A percentile compares a stretch with the other conserved stretches of the same genome.
These are phyloP conservation scores for Rozella allomycis DNA, from an alignment of 371 early-diverging fungal genomes.

Conservation along the genomic window DNA sequence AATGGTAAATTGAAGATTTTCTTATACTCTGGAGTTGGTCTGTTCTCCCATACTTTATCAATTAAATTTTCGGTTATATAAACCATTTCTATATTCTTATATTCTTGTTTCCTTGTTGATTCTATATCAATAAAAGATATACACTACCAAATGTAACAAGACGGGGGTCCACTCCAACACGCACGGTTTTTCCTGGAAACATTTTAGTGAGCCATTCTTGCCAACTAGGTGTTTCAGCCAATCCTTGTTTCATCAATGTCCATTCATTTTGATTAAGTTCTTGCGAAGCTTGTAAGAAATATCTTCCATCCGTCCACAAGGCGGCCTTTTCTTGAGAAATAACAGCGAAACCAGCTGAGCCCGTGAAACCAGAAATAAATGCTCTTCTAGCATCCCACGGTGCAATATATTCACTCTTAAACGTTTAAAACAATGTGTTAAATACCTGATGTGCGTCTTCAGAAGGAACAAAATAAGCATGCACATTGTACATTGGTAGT, in stretches of 20 bases:
- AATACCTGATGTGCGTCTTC: constrained; percentile 85
- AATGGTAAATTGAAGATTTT: constrained; percentile 13
- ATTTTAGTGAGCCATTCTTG: constrained; percentile 57
- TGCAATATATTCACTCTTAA: constrained; percentile 87
- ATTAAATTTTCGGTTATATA: constrained; percentile 33
- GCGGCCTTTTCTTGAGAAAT: constrained; percentile 43
- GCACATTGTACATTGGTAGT: constrained; percentile 33
- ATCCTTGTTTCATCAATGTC: constrained; percentile 77
- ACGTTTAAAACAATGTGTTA: constrained; percentile 1
- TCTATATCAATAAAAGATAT: constrained; percentile 5
- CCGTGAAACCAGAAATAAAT: constrained; percentile 91
- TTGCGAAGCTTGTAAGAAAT: constrained; percentile 88
- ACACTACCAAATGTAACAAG: constrained; percentile 44
- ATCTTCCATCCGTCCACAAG: constrained; percentile 93
- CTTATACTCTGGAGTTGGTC: constrained; percentile 41
- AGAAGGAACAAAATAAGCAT: constrained; percentile 75
- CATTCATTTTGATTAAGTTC: constrained; percentile 68
- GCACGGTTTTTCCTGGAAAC: constrained; percentile 29
- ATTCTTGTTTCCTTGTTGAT: too few species aligned
- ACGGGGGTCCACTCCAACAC: constrained; percentile 67
- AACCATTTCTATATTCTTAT: constrained; percentile 10
- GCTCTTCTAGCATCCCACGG: constrained; percentile 72
- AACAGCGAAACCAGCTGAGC: constrained; percentile 80
- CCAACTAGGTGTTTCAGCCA: constrained; percentile 64
- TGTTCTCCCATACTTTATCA: constrained; percentile 51